Base-by-base conservation (phyloP, 1,284 basidiomycete species). In the Retiboletus fuscus region DNA sequence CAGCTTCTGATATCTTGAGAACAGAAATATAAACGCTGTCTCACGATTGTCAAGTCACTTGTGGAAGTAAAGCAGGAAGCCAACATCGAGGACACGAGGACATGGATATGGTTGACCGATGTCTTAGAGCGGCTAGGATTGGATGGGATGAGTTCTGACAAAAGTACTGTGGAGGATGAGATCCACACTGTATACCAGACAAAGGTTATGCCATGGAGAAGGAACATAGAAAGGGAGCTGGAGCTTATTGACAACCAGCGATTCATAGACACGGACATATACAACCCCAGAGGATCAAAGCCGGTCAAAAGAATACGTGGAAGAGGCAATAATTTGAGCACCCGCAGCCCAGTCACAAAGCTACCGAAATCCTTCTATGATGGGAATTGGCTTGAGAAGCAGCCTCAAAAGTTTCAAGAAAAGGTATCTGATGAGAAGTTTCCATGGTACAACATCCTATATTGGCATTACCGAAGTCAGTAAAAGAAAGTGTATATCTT, bases 91-190 rank as follows among this genome's bases (percentile, higher is more conserved):
- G 41, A 55, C 20, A 15, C 26, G 12, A 43, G 55, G 15, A 65
- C 15, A 10, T 65, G 51, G 39, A 5, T 43, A 12, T 65, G 49
- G 39, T 30, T 65, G 34, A 30, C 39, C 6, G 8, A 53, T 20
- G 7, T 65, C 51, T 49, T 65, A 26, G n/a, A 65, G 18, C 11
- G 5, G 22, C 53, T 65, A 26, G 64, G 26, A 41, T 43, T 28
- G 18, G n/a, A 65, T 20, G 39, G 64, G 15, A 64, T 53, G 39
- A 53, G 63, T 64, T 64, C 49, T 51, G 18, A 64, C 24, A 18
- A 64, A 64, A 55, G 63, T 10, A 3, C n/a, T 12, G 18, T 28
- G 5, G 63, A 64, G n/a, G 39, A 64, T 51, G n/a, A 47, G 6
- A 53, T 64, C 44, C 26, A 28, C 18, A 18, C 16, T 12, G 28